Conservation (phyloP, 1,139 yeast genomes). For the Geotrichum bryndzae region DNA sequence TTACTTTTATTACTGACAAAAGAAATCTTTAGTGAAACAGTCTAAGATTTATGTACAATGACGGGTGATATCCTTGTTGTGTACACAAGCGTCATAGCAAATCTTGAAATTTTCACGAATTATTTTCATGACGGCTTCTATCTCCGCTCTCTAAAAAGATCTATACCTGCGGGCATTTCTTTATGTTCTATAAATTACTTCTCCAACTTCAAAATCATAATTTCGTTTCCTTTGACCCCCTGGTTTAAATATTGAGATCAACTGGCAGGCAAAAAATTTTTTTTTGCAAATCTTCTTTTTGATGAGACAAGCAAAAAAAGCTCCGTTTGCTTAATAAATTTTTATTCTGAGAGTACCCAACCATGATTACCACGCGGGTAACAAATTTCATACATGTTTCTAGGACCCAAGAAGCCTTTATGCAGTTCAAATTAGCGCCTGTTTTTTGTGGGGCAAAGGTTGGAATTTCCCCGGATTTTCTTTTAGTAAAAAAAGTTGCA, state of each 20-base stretch:
- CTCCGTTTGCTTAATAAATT: not conserved
- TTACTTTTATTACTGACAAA: not conserved
- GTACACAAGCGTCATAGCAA: no score
- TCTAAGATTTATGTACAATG: no score
- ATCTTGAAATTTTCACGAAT: no score
- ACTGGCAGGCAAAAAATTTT: not conserved
- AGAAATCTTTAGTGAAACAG: not conserved
- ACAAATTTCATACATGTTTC: not conserved
- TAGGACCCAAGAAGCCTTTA: not conserved
- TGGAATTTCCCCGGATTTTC: not conserved
- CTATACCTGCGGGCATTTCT: no score
- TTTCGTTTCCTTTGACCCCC: not conserved
- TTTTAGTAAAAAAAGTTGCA: not conserved
- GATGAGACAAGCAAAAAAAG: not conserved
- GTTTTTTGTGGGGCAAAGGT: not conserved
- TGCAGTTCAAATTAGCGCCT: not conserved
- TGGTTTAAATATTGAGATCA: not conserved
- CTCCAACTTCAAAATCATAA: not conserved
- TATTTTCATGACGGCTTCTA: no score
- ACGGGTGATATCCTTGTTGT: no score
- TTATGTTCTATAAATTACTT: no score
- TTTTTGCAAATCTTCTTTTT: no score
- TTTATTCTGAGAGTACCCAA: not conserved
- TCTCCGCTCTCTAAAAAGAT: no score
- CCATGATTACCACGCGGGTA: not conserved